Evolutionary conservation across 345 rosid species (phyloP).

Genomic region (Brassica cretica): DNA sequence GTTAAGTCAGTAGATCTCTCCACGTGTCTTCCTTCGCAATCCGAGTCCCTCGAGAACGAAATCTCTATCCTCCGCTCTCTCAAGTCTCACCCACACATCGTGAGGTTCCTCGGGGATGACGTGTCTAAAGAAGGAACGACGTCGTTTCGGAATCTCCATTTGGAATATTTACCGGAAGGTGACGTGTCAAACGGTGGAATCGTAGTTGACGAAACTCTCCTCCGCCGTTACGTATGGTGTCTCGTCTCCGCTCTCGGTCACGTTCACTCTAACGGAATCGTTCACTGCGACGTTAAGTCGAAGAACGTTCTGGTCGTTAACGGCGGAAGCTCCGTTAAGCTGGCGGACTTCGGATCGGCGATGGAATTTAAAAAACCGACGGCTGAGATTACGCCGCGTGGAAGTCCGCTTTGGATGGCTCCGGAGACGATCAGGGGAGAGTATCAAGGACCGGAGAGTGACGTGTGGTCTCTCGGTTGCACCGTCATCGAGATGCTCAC

Average conservation of each 20-base stretch:
- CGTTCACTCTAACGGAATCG: slow-evolving; percentile 59
- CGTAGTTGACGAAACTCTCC: slow-evolving; percentile 34
- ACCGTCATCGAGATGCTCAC: slow-evolving; percentile 75
- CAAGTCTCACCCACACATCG: slow-evolving; percentile 49
- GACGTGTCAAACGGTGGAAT: slow-evolving; percentile 51
- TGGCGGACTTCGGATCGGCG: slow-evolving; percentile 86
- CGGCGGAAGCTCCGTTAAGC: slow-evolving; percentile 46
- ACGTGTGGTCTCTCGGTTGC: slow-evolving; percentile 83
- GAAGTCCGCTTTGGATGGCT: slow-evolving; percentile 94
- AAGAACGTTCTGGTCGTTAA: slow-evolving; percentile 55
- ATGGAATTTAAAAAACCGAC: not conserved
- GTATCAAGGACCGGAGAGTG: slow-evolving; percentile 75
- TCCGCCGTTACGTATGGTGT: slow-evolving; percentile 53
- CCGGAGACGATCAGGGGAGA: slow-evolving; percentile 78
- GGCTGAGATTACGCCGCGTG: slow-evolving; percentile 50
- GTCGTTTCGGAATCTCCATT: slow-evolving; percentile 60
- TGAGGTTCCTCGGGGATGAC: slow-evolving; percentile 58
- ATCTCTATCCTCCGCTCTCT: slow-evolving; percentile 53
- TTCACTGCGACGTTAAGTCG: slow-evolving; percentile 80
- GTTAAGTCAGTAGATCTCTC: slow-evolving; percentile 56
- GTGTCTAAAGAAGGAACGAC: slow-evolving; percentile 42
- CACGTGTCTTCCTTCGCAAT: slow-evolving; percentile 43
- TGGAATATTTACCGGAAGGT: slow-evolving; percentile 65
- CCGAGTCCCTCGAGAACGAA: slow-evolving; percentile 58
- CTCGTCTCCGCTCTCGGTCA: slow-evolving; percentile 58